A percentile compares a stretch with the other conserved stretches of the same genome.
Conservation (phyloP, 2,329 filamentous ascomycete genomes). For the Claviceps paspali region DNA sequence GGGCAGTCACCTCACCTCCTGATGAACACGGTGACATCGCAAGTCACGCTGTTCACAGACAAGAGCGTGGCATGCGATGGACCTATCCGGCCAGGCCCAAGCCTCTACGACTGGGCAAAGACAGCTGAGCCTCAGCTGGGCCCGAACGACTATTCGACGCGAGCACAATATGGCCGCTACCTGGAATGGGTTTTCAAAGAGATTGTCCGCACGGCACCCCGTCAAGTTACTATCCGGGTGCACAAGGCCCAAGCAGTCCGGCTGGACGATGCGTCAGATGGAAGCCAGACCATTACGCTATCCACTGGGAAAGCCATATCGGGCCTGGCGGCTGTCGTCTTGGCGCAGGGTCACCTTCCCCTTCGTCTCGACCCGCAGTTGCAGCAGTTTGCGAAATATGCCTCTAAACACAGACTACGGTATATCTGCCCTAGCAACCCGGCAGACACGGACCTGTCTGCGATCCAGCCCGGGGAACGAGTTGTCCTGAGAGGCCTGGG, state of each 20-base stretch:
- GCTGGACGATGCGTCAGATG: slow-evolving; percentile 1
- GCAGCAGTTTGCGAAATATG: background rate
- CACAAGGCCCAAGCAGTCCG: background rate
- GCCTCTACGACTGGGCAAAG: slow-evolving; percentile 5
- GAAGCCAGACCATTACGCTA: slow-evolving; percentile 2
- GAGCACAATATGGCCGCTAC: slow-evolving; percentile 4
- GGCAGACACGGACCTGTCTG: slow-evolving; percentile 3
- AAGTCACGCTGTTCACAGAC: slow-evolving; percentile 5
- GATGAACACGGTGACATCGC: slow-evolving; percentile 6
- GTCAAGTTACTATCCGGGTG: background rate
- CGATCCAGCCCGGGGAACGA: background rate
- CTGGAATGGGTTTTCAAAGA: slow-evolving; percentile 4
- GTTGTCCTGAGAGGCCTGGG: slow-evolving; percentile 3
- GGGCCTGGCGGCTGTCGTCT: slow-evolving; percentile 1
- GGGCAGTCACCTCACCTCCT: slow-evolving; percentile 4
- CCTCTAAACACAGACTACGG: background rate
- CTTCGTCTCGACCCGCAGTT: background rate
- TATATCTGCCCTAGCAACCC: slow-evolving; percentile 3
- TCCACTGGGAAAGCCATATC: slow-evolving; percentile 1
- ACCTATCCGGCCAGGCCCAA: slow-evolving; percentile 3
- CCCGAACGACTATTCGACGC: slow-evolving; percentile 4
- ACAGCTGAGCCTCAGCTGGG: background rate
- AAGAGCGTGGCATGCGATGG: slow-evolving; percentile 3
- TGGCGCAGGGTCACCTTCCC: slow-evolving; percentile 4
- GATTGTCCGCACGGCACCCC: slow-evolving; percentile 1